Evolutionary conservation across 2,329 filamentous ascomycete genomes (phyloP), one percentile per base, ranked within the genome.

Genomic region (Stachybotrys chartarum): DNA sequence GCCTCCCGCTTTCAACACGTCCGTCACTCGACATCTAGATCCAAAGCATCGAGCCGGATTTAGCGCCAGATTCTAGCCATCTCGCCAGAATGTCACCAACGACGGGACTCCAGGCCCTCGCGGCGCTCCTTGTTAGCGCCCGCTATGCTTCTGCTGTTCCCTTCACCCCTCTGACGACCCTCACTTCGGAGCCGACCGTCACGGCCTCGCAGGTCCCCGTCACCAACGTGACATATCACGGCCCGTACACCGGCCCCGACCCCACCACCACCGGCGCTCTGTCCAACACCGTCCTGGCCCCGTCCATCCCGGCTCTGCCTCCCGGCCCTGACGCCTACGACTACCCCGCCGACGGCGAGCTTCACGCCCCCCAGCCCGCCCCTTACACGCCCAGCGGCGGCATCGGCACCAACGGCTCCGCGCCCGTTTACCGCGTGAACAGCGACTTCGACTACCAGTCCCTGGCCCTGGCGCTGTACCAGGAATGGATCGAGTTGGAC

Each of bases 361-460:
- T 92, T 1, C 81, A 88, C 55, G 73, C 81, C n/a, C 75, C 81
- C 1, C 72, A 89, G 69, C 88, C 89, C 1, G 84, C 84, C 1
- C 88, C 88, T 0, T 93, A 87, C 71, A 81, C 79, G 0, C 90
- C 90, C 0, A 81, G 77, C 44, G 88, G 90, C 56, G 90, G 90
- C 12, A 70, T 87, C 1, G 89, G 88, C 3, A 91, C 88, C 48
- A 92, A 93, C 57, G 88, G 88, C n/a, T 82, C 83, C 7, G 78
- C 80, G 48, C 89, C 89, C 1, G 82, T 91, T 1, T 93, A 93
- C 70, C 84, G 87, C 58, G 85, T 89, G 0, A 79, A 90, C 63
- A 90, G 86, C 59, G 90, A 95, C 65, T 94, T 91, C 65, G 90
- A 94, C 69, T 94, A 87, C 67, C 80, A 93, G 67, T 91, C 88